Conservation (phyloP, 1,284 basidiomycete species). For the Trichosporon asahii region DNA sequence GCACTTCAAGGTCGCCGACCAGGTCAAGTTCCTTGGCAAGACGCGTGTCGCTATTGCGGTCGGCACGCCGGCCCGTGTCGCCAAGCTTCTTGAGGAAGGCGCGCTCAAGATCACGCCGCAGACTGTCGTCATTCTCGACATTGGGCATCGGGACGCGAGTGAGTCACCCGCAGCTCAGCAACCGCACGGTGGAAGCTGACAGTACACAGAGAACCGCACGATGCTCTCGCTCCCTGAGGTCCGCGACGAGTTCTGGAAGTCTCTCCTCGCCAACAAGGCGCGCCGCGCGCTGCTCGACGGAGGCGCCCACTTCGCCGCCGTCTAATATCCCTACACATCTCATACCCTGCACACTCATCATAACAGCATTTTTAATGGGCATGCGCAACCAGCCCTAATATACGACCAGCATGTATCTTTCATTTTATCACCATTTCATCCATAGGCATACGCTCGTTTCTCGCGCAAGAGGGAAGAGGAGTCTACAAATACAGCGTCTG, state of each 20-base stretch:
- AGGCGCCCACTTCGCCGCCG: not conserved
- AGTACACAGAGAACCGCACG: constrained; percentile 45
- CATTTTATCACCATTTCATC: not conserved
- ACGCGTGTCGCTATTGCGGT: constrained; percentile 51
- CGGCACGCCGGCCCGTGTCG: constrained; percentile 51
- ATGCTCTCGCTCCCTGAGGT: constrained; percentile 50
- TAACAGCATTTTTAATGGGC: not conserved
- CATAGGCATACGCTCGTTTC: not conserved
- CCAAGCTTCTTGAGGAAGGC: constrained; percentile 49
- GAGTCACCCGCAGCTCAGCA: constrained; percentile 14
- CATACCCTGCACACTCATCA: not conserved
- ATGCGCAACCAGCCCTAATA: not conserved
- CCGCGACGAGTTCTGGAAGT: constrained; percentile 50
- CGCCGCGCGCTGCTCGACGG: constrained; percentile 39
- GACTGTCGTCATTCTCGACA: constrained; percentile 48
- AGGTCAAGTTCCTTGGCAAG: constrained; percentile 48
- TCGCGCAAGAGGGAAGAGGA: not conserved
- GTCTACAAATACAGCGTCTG: not conserved
- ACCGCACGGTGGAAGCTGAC: not conserved
- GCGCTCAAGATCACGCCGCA: constrained; percentile 43
- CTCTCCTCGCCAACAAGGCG: constrained; percentile 40
- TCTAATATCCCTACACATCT: not conserved
- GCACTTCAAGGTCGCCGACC: constrained; percentile 52
- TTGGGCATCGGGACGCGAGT: constrained; percentile 47
- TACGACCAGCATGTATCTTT: not conserved